Percentiles rank a stretch among this genome's conserved stretches.
phyloP scores from a whole-genome alignment of 805 yeast genomes.

The Candida oleophila region DNA sequence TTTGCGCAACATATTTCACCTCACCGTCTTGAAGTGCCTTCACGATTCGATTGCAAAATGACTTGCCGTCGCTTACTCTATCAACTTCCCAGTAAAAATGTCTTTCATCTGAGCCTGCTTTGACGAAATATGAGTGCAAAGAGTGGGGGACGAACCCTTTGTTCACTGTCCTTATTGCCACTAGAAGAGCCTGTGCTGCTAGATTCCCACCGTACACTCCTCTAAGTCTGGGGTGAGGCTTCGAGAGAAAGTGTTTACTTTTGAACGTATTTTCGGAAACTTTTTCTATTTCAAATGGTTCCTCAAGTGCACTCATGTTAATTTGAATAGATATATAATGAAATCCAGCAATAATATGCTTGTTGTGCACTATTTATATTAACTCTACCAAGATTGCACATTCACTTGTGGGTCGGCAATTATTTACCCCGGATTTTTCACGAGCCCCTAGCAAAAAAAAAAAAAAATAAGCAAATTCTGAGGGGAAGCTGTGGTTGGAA shows the following conservation, averaged over 20 bases:
- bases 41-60: conserved; percentile 31
- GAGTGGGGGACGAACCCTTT: conserved; percentile 35
- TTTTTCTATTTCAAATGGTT: conserved; percentile 19
- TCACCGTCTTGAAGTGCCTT: conserved; percentile 26
- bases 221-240: conserved; percentile 24
- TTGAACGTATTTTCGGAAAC: conserved; percentile 14
- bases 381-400: no score
- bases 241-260: conserved; percentile 26
- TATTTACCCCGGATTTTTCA: background rate
- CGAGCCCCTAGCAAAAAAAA: no score
- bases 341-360: background rate
- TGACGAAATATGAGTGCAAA: conserved; percentile 31
- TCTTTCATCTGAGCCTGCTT: conserved; percentile 14
- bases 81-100: conserved; percentile 32
- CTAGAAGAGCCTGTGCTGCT: conserved; percentile 35
- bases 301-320: background rate
- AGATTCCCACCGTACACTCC: conserved; percentile 36
- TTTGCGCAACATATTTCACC: conserved; percentile 25
- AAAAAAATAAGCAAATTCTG: no score
- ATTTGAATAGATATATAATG: background rate
- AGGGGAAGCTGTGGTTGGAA: no score
- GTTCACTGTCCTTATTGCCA: conserved; percentile 27
- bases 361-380: no score
- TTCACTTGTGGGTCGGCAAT: background rate
- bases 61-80: conserved; percentile 33